Base-by-base conservation (phyloP, 208 protist species). In the Acanthamoeba healyi region DNA sequence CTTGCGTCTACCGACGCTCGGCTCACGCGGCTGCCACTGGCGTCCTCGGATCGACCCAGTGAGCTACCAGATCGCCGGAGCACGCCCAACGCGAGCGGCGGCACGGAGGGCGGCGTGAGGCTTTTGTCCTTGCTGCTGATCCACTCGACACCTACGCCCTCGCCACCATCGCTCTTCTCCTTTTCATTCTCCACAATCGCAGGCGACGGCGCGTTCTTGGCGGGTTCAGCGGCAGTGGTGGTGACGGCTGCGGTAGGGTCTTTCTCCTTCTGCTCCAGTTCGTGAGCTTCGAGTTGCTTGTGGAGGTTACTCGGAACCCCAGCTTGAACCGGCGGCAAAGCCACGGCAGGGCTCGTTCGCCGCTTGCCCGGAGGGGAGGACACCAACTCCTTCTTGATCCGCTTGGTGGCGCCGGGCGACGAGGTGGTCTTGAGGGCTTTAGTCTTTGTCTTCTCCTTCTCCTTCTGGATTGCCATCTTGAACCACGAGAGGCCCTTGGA, bases 401-500 rank as follows among this genome's bases (percentile, higher is more conserved):
- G 24, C 74, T 84, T 84, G 74, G 65, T 7, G 24, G 65, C 2
- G 34, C 32, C 36, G 12, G 34, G 17, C n/a, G 3, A 4, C 7
- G 6, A 0, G 34, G 2, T 10, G 42, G 26, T 24, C 74, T 56
- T 84, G 42, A 3, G 29, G 15, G 42, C n/a, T 26, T 84, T 84
- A 6, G 4, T 36, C 42, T 56, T 84, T 32, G 15, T 7, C 74
- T 84, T 84, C 44, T 84, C 74, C 74, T 84, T 84, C 32, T 84
- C 74, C 32, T 56, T 84, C 32, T 84, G 74, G 22, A 84, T 56
- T 1, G 74, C 74, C 44, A 56, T 46, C 42, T 56, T 46, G 44
- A 84, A 56, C 74, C 74, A 84, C 26, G 74, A 84, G 19, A 84
- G 42, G 42, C 74, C 74, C 74, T 84, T 84, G 24, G 65, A 74